phyloP scores from a whole-genome alignment of 306 rosid species.

The Quercus berberidifolia region DNA sequence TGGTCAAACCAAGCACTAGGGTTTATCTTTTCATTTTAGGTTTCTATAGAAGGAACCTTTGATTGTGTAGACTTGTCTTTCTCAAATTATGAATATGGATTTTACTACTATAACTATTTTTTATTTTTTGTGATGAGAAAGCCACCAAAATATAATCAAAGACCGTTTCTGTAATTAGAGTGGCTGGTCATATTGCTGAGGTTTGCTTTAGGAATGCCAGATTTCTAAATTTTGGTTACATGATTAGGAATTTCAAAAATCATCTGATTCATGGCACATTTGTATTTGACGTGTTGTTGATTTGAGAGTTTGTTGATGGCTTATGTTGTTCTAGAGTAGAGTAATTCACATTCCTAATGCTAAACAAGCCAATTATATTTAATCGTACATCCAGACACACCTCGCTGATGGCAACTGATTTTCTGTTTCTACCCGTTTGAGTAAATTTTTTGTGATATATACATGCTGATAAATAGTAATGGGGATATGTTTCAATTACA shows the following conservation, averaged over 20 bases:
- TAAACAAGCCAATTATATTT: neutral
- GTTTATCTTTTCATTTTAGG: too few species aligned
- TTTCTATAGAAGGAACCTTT: too few species aligned
- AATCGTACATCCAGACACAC: neutral
- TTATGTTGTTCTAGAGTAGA: neutral
- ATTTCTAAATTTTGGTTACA: neutral
- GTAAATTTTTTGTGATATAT: neutral
- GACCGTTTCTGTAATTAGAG: neutral
- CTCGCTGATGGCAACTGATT: neutral
- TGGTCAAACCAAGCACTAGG: too few species aligned
- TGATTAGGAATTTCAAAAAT: neutral
- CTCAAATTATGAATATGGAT: too few species aligned
- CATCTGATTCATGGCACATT: neutral
- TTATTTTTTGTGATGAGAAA: neutral
- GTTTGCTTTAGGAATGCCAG: neutral
- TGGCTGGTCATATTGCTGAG: neutral
- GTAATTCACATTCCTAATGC: neutral
- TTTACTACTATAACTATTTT: too few species aligned
- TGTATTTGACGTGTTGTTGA: neutral
- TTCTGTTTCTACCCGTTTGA: neutral
- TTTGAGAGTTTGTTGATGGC: neutral
- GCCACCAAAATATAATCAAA: neutral
- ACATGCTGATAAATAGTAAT: neutral
- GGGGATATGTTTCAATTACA: neutral
- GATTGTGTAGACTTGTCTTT: too few species aligned